phyloP scores from a whole-genome alignment of 305 asterid genomes.

The Euphrasia arctica region DNA sequence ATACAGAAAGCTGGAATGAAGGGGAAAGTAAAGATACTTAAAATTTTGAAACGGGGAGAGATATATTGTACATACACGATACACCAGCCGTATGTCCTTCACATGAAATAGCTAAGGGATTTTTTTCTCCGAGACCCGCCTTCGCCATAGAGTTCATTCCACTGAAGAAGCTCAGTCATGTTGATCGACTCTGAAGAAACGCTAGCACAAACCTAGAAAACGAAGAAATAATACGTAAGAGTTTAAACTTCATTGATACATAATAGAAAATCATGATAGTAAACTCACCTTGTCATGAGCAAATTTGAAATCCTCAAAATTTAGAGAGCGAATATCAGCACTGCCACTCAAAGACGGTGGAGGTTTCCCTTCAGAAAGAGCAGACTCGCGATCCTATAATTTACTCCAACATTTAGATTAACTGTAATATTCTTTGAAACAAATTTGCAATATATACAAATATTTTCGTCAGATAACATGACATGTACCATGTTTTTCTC shows the following conservation, averaged over 20 bases:
- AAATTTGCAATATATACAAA: not conserved
- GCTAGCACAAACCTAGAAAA: conserved; percentile 65
- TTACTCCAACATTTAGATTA: conserved; percentile 9
- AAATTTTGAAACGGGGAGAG: conserved; percentile 3
- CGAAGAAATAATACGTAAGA: not conserved
- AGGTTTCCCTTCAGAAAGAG: conserved; percentile 53
- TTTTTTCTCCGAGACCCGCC: conserved; percentile 80
- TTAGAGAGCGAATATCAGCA: conserved; percentile 52
- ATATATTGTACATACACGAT: conserved; percentile 25
- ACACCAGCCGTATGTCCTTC: conserved; percentile 20
- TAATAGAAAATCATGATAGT: not conserved
- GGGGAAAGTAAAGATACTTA: conserved; percentile 9
- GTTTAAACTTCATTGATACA: conserved; percentile 7
- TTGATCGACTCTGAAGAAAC: conserved; percentile 76
- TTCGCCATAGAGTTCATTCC: conserved; percentile 86
- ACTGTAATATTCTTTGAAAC: conserved; percentile 4
- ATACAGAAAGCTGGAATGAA: conserved; percentile 7
- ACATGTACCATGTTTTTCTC: not conserved
- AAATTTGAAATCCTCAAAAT: conserved; percentile 53
- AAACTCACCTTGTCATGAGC: conserved; percentile 53
- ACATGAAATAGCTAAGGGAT: conserved; percentile 83
- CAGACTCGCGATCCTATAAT: conserved; percentile 55
- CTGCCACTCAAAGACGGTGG: conserved; percentile 59
- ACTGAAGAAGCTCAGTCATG: conserved; percentile 82
- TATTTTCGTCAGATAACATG: not conserved